Evolutionary conservation across 1,139 yeast species (phyloP).

Genomic region (Blastobotrys malaysiensis): DNA sequence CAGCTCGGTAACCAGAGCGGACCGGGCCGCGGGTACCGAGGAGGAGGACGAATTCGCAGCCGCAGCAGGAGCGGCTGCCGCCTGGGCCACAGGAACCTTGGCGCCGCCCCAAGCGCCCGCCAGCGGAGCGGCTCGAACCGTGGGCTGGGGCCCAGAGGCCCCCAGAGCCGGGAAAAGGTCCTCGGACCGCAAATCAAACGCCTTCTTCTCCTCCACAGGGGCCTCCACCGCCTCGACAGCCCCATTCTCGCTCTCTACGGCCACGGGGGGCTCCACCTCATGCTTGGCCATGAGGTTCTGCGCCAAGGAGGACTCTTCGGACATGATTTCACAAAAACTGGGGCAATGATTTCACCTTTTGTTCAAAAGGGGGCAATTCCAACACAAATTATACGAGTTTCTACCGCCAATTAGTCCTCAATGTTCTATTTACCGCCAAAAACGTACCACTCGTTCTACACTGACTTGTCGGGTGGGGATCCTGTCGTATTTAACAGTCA

Average conservation of each 20-base stretch:
- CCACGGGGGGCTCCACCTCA: slow-evolving; percentile 8
- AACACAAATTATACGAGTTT: no score
- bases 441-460: neutral
- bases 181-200: slow-evolving; percentile 26
- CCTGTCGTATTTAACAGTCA: neutral
- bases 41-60: slow-evolving; percentile 11
- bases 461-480: neutral
- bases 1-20: slow-evolving; percentile 23
- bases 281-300: slow-evolving; percentile 29
- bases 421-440: no score
- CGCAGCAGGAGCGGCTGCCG: no score
- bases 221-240: slow-evolving; percentile 1
- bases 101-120: neutral
- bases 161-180: slow-evolving; percentile 73
- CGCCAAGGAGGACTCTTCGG: slow-evolving; percentile 25
- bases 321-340: slow-evolving; percentile 2
- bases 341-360: no score
- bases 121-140: neutral
- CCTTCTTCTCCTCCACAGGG: slow-evolving; percentile 2
- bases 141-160: neutral
- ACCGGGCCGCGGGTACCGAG: slow-evolving; percentile 21
- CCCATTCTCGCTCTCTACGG: slow-evolving; percentile 3
- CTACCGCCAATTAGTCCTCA: no score
- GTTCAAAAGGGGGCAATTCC: no score
- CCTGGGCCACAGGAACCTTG: slow-evolving; percentile 1